Conservation (phyloP, 192 early-diverging fungal genomes). For the Entrophospora sp. region DNA sequence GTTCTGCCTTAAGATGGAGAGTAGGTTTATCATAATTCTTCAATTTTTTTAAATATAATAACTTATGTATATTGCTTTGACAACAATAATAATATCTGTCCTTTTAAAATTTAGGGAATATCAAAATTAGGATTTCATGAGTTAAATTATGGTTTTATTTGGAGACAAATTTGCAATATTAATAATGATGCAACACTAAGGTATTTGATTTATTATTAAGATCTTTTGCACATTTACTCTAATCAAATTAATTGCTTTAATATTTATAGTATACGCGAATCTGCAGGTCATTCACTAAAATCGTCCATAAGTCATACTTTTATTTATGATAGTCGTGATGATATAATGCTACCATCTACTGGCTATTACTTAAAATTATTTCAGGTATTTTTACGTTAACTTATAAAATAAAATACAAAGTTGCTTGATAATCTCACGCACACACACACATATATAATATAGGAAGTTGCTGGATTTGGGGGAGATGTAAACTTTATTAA, state of each 20-base stretch:
- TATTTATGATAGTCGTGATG: constrained; percentile 67
- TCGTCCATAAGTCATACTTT: constrained; percentile 62
- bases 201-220: too few species aligned
- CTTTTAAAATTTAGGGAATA: constrained; percentile 34
- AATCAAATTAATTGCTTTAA: neutral
- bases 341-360: constrained; percentile 60
- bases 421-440: too few species aligned
- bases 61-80: too few species aligned
- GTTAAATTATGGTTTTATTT: constrained; percentile 57
- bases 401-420: neutral
- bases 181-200: constrained; percentile 50
- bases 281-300: constrained; percentile 81
- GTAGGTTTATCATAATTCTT: too few species aligned
- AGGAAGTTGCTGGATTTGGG: constrained; percentile 75
- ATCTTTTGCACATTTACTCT: constrained; percentile 15
- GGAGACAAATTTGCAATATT: constrained; percentile 69
- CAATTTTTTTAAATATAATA: too few species aligned
- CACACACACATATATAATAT: too few species aligned
- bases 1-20: constrained; percentile 47
- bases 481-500: constrained; percentile 75
- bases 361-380: constrained; percentile 47
- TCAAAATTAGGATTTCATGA: constrained; percentile 53
- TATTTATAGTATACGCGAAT: constrained; percentile 51
- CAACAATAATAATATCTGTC: too few species aligned
- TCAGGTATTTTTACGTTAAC: too few species aligned